Percentiles rank a stretch among this genome's conserved stretches.
phyloP scores from a whole-genome alignment of 345 rosid genomes.

The Erucastrum elatum region DNA sequence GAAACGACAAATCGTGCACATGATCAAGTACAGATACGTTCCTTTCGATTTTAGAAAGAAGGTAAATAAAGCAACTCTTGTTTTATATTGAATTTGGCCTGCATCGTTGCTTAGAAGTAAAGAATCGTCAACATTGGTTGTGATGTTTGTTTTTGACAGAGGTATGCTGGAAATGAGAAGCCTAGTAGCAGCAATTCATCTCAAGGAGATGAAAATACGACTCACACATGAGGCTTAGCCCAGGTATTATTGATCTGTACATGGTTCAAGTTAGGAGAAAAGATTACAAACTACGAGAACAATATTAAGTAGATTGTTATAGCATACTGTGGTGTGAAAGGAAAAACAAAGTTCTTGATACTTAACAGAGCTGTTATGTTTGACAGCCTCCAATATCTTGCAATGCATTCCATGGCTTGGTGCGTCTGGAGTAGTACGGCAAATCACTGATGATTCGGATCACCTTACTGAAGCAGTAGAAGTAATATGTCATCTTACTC shows the following conservation, averaged over 20 bases:
- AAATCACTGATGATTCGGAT: not conserved
- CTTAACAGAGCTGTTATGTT: not conserved
- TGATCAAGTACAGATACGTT: constrained; percentile 63
- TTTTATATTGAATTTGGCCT: not conserved
- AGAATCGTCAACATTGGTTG: constrained; percentile 15
- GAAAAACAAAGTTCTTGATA: not conserved
- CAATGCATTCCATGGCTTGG: not conserved
- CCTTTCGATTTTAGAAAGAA: constrained; percentile 65
- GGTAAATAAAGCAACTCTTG: constrained; percentile 33
- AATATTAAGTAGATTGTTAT: not conserved
- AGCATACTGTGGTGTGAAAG: not conserved
- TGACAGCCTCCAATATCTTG: not conserved
- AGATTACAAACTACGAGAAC: not conserved
- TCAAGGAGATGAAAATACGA: constrained; percentile 9
- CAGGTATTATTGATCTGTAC: constrained; percentile 11
- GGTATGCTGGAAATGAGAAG: constrained; percentile 33
- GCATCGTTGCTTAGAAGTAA: not conserved
- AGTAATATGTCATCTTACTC: constrained; percentile 52
- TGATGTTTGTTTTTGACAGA: constrained; percentile 36
- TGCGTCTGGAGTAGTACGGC: not conserved
- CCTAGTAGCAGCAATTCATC: constrained; percentile 35
- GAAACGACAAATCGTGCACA: constrained; percentile 68
- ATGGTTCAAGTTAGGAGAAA: not conserved
- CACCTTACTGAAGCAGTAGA: constrained; percentile 39
- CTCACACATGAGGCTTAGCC: not conserved